A percentile compares a stretch with the other conserved stretches of the same genome.
Evolutionary conservation across 1,139 yeast species (phyloP).

Genomic region (Ogataea hybrid): DNA sequence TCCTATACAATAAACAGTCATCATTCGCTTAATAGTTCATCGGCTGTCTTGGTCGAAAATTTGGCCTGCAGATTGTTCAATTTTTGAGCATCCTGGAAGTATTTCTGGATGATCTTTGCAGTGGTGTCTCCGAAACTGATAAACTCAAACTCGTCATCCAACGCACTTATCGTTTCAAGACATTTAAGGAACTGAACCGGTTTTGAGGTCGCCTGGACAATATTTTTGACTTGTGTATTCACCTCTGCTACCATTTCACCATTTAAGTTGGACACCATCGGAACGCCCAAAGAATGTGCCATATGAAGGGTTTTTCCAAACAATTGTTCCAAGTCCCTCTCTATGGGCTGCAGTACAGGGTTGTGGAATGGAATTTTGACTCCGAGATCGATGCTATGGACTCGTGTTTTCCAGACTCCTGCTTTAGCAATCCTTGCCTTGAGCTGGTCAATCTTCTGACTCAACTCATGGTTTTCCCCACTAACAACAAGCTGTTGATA

Average conservation of each 20-base stretch:
- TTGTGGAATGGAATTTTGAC: constrained; percentile 34
- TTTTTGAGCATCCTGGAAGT: constrained; percentile 19
- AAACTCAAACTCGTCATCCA: constrained; percentile 16
- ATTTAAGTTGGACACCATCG: constrained; percentile 29
- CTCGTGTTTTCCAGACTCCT: constrained; percentile 25
- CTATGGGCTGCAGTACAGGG: constrained; percentile 27
- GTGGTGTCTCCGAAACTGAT: constrained; percentile 32
- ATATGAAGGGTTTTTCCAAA: constrained; percentile 5
- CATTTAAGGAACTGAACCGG: constrained; percentile 33
- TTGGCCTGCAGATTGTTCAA: constrained; percentile 6
- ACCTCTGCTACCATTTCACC: constrained; percentile 22
- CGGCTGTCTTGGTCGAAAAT: constrained; percentile 8
- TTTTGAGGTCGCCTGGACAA: constrained; percentile 28
- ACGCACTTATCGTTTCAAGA: constrained; percentile 22
- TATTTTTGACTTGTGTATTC: constrained; percentile 26
- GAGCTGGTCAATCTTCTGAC: constrained; percentile 15
- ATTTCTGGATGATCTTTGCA: constrained; percentile 27
- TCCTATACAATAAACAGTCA: constrained; percentile 48
- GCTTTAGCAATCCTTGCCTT: constrained; percentile 14
- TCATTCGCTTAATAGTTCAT: background rate
- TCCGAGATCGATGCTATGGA: constrained; percentile 26
- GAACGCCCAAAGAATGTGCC: constrained; percentile 18
- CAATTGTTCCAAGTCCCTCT: constrained; percentile 19
- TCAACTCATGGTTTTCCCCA: constrained; percentile 24
- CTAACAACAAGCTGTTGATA: constrained; percentile 35